Evolutionary conservation across 1,139 yeast species (phyloP).

Genomic region (Zygosaccharomyces sapae): DNA sequence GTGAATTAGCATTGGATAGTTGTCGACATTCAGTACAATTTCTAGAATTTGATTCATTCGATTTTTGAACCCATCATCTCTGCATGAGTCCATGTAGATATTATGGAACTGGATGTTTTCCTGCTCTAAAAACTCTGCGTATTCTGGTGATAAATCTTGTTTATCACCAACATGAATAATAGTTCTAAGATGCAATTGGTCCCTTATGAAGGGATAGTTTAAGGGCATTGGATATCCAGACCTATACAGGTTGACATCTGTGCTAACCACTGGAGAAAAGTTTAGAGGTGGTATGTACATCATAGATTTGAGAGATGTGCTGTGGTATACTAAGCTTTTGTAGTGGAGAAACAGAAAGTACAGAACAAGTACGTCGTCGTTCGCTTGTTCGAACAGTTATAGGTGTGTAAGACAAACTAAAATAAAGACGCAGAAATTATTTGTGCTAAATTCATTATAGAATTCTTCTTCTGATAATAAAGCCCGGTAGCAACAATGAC

Average conservation of each 20-base stretch:
- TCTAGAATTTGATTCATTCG: constrained; percentile 61
- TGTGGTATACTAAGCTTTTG: too few species aligned
- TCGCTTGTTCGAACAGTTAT: too few species aligned
- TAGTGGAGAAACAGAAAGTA: too few species aligned
- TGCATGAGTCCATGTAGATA: constrained; percentile 64
- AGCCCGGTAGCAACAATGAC: too few species aligned
- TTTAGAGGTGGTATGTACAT: constrained; percentile 81
- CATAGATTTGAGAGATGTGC: constrained; percentile 21
- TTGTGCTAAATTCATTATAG: too few species aligned
- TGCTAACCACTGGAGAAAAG: constrained; percentile 62
- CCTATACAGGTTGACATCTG: constrained; percentile 77
- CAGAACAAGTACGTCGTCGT: too few species aligned
- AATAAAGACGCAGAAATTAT: too few species aligned
- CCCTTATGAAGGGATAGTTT: constrained; percentile 69
- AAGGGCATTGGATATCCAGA: constrained; percentile 91
- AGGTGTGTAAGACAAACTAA: too few species aligned
- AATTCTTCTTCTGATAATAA: too few species aligned
- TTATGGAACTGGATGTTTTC: constrained; percentile 57
- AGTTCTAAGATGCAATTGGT: constrained; percentile 66
- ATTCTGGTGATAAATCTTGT: constrained; percentile 56
- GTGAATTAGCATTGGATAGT: constrained; percentile 83
- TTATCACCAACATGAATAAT: constrained; percentile 82
- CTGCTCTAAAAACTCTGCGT: constrained; percentile 54
- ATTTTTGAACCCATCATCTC: constrained; percentile 64
- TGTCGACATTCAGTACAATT: constrained; percentile 60